Evolutionary conservation across 305 asterid genomes (phyloP).

Genomic region (Solanum hybrid): DNA sequence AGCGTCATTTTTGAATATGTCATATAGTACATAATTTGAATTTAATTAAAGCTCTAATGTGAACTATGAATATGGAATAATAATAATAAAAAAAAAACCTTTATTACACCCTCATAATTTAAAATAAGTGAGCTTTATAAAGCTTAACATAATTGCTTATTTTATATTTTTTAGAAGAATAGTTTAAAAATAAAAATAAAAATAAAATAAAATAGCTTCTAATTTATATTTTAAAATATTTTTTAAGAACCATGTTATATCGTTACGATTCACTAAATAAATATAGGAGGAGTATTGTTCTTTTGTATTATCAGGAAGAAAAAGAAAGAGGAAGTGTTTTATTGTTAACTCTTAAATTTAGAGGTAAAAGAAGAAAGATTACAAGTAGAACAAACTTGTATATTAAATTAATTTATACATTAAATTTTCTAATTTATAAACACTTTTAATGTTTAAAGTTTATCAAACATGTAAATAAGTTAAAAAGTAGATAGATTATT

Average conservation of each 20-base stretch:
- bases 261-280: not conserved
- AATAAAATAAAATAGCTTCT: not conserved
- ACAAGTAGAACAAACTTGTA: not conserved
- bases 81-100: too few species aligned
- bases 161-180: not conserved
- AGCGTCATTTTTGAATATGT: too few species aligned
- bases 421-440: not conserved
- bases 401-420: not conserved
- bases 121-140: not conserved
- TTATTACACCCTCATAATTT: not conserved
- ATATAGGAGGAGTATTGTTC: not conserved
- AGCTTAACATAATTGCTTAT: not conserved
- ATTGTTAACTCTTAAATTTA: not conserved
- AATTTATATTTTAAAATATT: too few species aligned
- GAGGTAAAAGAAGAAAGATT: not conserved
- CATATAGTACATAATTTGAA: fast-evolving
- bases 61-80: too few species aligned
- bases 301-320: not conserved
- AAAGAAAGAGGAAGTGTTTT: not conserved
- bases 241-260: not conserved
- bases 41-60: too few species aligned
- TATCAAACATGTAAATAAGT: not conserved
- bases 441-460: not conserved
- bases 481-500: not conserved
- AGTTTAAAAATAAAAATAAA: too few species aligned